phyloP scores from a whole-genome alignment of 257 asterid species.

The Phtheirospermum japonicum region DNA sequence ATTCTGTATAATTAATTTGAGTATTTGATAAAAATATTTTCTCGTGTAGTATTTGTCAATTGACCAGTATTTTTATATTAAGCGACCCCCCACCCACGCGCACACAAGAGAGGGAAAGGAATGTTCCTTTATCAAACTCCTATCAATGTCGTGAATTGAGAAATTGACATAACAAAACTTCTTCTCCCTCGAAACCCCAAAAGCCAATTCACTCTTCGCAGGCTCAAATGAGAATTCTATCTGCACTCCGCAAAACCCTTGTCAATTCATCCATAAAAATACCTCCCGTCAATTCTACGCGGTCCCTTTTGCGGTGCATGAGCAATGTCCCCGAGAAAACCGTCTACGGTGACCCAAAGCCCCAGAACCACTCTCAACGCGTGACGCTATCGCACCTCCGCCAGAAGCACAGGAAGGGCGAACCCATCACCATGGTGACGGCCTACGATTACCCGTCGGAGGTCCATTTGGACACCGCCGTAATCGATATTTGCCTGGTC shows the following conservation, averaged over 20 bases:
- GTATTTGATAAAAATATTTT: too few species aligned
- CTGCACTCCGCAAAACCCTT: slow-evolving; percentile 28
- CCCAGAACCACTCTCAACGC: slow-evolving; percentile 58
- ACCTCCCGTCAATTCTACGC: slow-evolving; percentile 6
- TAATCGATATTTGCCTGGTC: slow-evolving; percentile 80
- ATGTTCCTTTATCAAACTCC: too few species aligned
- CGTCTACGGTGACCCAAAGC: slow-evolving; percentile 90
- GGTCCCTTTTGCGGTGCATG: too few species aligned
- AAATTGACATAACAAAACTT: too few species aligned
- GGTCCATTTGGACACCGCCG: slow-evolving; percentile 78
- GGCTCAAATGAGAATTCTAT: slow-evolving; percentile 24
- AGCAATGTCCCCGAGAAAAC: slow-evolving; percentile 73
- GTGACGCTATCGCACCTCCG: slow-evolving; percentile 63
- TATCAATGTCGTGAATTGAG: too few species aligned
- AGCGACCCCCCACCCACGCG: too few species aligned
- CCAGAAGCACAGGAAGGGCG: slow-evolving; percentile 66
- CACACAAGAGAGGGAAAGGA: slow-evolving; percentile 65
- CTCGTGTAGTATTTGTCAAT: too few species aligned
- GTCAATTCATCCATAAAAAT: slow-evolving; percentile 14
- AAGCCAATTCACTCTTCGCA: too few species aligned
- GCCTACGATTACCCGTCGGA: slow-evolving; percentile 93
- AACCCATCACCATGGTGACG: slow-evolving; percentile 81
- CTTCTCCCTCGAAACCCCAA: too few species aligned
- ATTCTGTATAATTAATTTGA: too few species aligned
- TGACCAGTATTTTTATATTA: too few species aligned